These are phyloP conservation scores for Vaccinium darrowii DNA, from an alignment of 148 eudicot genomes.

Conservation along the genomic window DNA sequence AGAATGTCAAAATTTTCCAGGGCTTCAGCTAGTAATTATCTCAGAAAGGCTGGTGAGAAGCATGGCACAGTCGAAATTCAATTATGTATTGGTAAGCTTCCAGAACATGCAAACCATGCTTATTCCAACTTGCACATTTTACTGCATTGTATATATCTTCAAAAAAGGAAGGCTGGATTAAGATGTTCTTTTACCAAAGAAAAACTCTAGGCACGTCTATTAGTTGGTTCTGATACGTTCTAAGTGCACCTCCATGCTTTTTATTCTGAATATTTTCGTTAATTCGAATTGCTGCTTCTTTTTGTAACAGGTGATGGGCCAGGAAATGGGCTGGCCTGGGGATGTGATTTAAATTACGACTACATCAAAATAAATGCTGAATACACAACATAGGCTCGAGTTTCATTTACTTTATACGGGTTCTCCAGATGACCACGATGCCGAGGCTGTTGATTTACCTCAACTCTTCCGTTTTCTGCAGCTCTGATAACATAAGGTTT, in stretches of 20 bases:
- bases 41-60: conserved; percentile 62
- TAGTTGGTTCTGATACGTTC: background rate
- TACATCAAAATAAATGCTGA: conserved; percentile 91
- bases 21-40: conserved; percentile 71
- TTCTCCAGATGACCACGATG: background rate
- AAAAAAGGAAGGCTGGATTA: background rate
- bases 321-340: conserved; percentile 88
- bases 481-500: background rate
- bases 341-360: conserved; percentile 93
- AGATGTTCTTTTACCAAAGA: background rate
- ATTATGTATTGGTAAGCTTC: conserved; percentile 69
- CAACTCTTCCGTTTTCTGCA: background rate
- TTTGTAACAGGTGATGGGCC: conserved; percentile 70
- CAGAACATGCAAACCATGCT: background rate
- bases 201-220: background rate
- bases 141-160: background rate
- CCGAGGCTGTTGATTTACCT: background rate
- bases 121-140: background rate
- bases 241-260: background rate
- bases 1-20: conserved; percentile 36
- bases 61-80: conserved; percentile 88
- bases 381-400: conserved; percentile 58
- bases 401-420: background rate
- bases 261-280: background rate
- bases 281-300: background rate